A percentile compares a stretch with the other conserved stretches of the same genome.
Evolutionary conservation across 169 alveolate species (phyloP).

Genomic region (Eimeria necatrix): DNA sequence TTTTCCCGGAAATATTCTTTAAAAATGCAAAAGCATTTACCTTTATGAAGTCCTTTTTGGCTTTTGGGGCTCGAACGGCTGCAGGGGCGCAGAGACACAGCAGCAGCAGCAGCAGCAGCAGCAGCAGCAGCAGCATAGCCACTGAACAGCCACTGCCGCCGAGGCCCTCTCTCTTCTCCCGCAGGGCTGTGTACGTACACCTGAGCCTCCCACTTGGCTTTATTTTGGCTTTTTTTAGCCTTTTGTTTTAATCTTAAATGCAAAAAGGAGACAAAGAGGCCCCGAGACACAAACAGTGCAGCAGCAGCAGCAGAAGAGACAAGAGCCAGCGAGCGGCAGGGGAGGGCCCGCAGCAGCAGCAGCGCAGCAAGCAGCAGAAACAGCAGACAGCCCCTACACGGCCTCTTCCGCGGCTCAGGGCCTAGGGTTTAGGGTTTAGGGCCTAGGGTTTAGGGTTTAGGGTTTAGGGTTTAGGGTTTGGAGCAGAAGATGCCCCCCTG

Average conservation of each 20-base stretch:
- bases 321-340: not conserved
- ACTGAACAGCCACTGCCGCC: not conserved
- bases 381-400: no score
- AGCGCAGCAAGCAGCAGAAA: not conserved
- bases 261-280: not conserved
- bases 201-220: not conserved
- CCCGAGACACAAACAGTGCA: not conserved
- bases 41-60: no score
- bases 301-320: not conserved
- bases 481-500: not conserved
- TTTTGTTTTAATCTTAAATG: not conserved
- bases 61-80: not conserved
- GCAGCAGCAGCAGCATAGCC: not conserved
- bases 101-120: constrained; percentile 6
- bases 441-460: constrained; percentile 7
- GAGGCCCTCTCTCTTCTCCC: not conserved
- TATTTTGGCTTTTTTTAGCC: not conserved
- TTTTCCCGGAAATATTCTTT: no score
- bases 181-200: not conserved
- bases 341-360: not conserved
- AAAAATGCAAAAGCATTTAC: no score
- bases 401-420: no score
- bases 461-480: not conserved
- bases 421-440: constrained; percentile 1
- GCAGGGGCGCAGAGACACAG: not conserved